Evolutionary conservation across 2,329 filamentous ascomycete genomes (phyloP), one percentile per base, ranked within the genome.

Genomic region (Trichoderma sp.): DNA sequence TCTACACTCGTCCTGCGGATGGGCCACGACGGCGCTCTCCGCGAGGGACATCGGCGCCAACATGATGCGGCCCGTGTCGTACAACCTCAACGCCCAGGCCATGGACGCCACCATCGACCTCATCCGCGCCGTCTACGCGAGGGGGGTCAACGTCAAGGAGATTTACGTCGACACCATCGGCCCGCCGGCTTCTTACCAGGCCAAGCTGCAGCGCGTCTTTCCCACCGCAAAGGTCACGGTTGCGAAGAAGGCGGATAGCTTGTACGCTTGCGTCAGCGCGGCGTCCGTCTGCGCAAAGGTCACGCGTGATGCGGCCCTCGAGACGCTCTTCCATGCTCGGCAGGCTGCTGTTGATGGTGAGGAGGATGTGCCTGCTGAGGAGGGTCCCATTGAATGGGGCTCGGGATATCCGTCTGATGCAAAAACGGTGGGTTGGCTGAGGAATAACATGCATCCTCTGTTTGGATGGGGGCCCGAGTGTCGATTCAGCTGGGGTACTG

Each of bases 131-230:
- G 90, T 97, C 4, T 83, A 95, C 43, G 87, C 86, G 9, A 82
- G 83, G 21, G 91, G 92, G 43, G 90, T 98, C 68, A 93, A 96
- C 75, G 82, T 98, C 5, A 85, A 83, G 65, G 92, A 97, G 77
- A 91, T 99, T 59, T 99, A 93, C 76, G 93, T 99, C 74, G 94
- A 99, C 78, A 98, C 94, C 2, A 90, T 98, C 73, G 94, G 94
- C 41, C 90, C 84, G 64, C 93, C 94, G 1, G 87, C 85, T 19
- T 81, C 87, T 4, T 97, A 98, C 80, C 93, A 98, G 81, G 87
- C 85, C 73, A 92, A 90, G 74, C 82, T 99, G 62, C 90, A 94
- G 78, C 83, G 88, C 67, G 83, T 96, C 60, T 98, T 98, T 76
- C 94, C 95, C 1, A 89, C 88, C 0, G 79, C 88, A 47, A 85